Evolutionary conservation across 2,329 filamentous ascomycete species (phyloP).

Genomic region (Cercospora zeae-maydis): DNA sequence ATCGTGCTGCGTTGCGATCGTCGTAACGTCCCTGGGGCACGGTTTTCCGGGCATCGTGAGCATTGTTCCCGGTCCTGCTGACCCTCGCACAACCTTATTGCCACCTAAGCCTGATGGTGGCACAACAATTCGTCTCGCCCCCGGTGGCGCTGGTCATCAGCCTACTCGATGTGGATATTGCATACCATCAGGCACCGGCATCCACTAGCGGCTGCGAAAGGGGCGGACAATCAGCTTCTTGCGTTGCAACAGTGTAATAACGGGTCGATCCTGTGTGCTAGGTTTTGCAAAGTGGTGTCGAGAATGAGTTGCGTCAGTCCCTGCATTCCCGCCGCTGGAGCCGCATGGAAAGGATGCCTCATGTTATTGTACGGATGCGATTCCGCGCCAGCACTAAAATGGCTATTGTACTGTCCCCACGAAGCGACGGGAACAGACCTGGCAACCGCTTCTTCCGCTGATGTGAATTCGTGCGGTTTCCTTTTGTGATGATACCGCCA

Average conservation of each 20-base stretch:
- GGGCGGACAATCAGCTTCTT: not conserved
- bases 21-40: not conserved
- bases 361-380: not conserved
- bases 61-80: not conserved
- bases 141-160: not conserved
- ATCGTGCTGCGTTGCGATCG: not conserved
- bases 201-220: not conserved
- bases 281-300: not conserved
- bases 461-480: not conserved
- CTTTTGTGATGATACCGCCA: not conserved
- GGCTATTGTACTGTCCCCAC: not conserved
- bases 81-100: not conserved
- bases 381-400: not conserved
- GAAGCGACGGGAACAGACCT: not conserved
- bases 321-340: not conserved
- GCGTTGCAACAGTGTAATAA: not conserved
- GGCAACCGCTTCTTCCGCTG: not conserved
- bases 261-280: not conserved
- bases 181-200: slow-evolving; percentile 2
- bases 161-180: slow-evolving; percentile 2
- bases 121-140: not conserved
- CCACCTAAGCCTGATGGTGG: not conserved
- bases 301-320: not conserved
- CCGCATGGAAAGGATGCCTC: not conserved
- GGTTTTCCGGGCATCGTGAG: not conserved